A percentile compares a stretch with the other conserved stretches of the same genome.
phyloP scores from a whole-genome alignment of 2,329 filamentous ascomycete genomes.

The Neonectria hederae region DNA sequence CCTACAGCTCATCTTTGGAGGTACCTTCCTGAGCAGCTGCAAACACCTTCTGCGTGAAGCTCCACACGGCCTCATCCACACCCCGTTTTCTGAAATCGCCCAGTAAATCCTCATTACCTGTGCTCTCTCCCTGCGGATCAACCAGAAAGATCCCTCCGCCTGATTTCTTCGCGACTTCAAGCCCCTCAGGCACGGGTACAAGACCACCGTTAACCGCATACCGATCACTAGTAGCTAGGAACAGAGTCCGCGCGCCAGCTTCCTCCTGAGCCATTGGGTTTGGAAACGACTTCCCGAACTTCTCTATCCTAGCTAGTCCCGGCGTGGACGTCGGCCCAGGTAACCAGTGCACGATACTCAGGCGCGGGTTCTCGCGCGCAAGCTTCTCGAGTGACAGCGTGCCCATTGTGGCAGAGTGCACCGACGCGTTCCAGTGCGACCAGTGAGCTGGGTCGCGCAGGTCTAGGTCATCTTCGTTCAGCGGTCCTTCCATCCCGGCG shows the following conservation, averaged over 20 bases:
- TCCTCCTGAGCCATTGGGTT: constrained; percentile 8
- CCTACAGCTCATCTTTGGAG: not conserved
- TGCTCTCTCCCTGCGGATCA: not conserved
- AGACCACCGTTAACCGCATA: not conserved
- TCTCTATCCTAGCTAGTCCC: not conserved
- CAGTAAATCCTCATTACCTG: constrained; percentile 12
- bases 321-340: not conserved
- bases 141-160: constrained; percentile 13
- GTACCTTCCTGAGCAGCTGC: not conserved
- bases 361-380: not conserved
- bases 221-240: constrained; percentile 4
- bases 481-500: not conserved
- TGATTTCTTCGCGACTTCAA: not conserved
- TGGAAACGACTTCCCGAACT: constrained; percentile 1
- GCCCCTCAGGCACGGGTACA: not conserved
- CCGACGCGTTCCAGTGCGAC: not conserved
- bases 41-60: not conserved
- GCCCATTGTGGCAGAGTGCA: constrained; percentile 22
- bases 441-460: constrained; percentile 2
- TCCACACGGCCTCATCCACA: not conserved
- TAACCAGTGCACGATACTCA: constrained; percentile 17
- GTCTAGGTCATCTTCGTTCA: constrained; percentile 8
- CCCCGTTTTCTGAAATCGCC: not conserved
- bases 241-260: not conserved
- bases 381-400: constrained; percentile 9